These are phyloP conservation scores for Aspergillus alliaceus DNA, from an alignment of 2,329 filamentous ascomycete species.

Conservation along the genomic window DNA sequence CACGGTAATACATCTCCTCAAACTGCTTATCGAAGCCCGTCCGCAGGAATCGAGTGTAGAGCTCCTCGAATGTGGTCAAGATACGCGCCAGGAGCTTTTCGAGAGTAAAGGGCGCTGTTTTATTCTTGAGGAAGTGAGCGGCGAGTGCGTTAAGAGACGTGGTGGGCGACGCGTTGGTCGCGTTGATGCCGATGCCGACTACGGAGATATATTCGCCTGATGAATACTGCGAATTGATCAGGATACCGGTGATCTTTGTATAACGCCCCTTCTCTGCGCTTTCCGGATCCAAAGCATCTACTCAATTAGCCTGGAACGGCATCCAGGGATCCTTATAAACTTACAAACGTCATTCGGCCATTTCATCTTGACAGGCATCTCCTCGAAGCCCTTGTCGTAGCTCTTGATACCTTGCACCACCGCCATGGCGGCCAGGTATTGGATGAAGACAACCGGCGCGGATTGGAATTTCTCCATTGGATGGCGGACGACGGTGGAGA, in stretches of 20 bases:
- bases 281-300: slow-evolving; percentile 66
- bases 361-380: slow-evolving; percentile 81
- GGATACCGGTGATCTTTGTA: slow-evolving; percentile 89
- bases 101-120: slow-evolving; percentile 59
- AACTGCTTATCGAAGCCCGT: slow-evolving; percentile 73
- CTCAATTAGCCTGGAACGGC: background rate
- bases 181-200: slow-evolving; percentile 83
- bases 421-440: slow-evolving; percentile 88
- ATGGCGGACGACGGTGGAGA: slow-evolving; percentile 86
- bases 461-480: slow-evolving; percentile 67
- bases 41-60: slow-evolving; percentile 73
- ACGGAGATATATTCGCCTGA: slow-evolving; percentile 78
- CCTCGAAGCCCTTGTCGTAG: slow-evolving; percentile 74
- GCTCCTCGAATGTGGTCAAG: slow-evolving; percentile 71
- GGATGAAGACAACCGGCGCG: slow-evolving; percentile 86
- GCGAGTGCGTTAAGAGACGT: slow-evolving; percentile 80
- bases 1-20: slow-evolving; percentile 73
- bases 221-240: slow-evolving; percentile 83
- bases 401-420: slow-evolving; percentile 78
- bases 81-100: slow-evolving; percentile 83
- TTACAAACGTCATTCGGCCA: slow-evolving; percentile 96
- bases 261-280: slow-evolving; percentile 56
- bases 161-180: slow-evolving; percentile 79
- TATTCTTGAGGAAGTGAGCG: slow-evolving; percentile 39
- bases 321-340: slow-evolving; percentile 23